phyloP scores from a whole-genome alignment of 306 rosid species.

The Aeschynomene evenia region DNA sequence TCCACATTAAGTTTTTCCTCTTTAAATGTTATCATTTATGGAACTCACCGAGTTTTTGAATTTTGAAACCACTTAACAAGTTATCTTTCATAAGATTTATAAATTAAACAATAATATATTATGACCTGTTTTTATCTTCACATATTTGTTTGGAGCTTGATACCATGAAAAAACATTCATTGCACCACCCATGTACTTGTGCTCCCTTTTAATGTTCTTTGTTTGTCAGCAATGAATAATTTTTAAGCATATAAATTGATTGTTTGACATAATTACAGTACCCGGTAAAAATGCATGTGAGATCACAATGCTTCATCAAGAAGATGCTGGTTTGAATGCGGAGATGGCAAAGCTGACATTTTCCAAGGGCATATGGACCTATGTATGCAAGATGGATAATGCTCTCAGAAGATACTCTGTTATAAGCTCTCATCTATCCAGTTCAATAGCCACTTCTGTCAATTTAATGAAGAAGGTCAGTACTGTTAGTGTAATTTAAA shows the following conservation, averaged over 20 bases:
- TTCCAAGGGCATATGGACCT: constrained; percentile 88
- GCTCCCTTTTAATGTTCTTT: constrained; percentile 25
- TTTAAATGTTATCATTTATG: constrained; percentile 13
- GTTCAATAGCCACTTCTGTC: constrained; percentile 57
- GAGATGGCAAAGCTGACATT: constrained; percentile 87
- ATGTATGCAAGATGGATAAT: constrained; percentile 79
- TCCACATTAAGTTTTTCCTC: not conserved
- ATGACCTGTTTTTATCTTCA: not conserved
- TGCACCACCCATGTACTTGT: constrained; percentile 16
- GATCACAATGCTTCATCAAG: constrained; percentile 87
- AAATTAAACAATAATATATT: constrained; percentile 15
- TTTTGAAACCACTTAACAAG: not conserved
- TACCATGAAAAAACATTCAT: constrained; percentile 6
- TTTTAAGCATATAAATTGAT: constrained; percentile 19
- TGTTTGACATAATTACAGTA: constrained; percentile 51
- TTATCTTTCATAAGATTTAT: constrained; percentile 11
- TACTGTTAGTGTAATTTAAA: constrained; percentile 23
- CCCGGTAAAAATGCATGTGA: constrained; percentile 84
- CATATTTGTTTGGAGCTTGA: constrained; percentile 6
- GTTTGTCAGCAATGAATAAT: constrained; percentile 21
- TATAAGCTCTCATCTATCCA: constrained; percentile 37
- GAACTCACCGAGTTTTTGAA: not conserved
- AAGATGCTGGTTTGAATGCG: constrained; percentile 87
- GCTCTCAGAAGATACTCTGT: constrained; percentile 67
- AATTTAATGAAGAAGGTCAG: constrained; percentile 74